phyloP scores from a whole-genome alignment of 202 grass and related monocot species.

The Setaria viridis region DNA sequence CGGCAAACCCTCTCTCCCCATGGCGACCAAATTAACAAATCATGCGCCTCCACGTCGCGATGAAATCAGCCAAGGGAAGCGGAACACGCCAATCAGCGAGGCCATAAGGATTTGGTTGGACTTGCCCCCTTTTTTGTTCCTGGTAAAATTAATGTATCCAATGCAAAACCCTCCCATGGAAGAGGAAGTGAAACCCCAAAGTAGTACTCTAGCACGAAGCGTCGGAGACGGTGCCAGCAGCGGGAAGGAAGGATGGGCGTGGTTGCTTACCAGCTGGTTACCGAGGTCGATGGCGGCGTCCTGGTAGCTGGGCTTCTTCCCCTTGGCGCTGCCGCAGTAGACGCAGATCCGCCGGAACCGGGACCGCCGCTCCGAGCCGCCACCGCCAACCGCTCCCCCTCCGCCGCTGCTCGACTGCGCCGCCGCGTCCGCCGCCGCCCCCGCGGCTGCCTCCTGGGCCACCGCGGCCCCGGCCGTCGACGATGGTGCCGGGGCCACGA shows the following conservation, averaged over 20 bases:
- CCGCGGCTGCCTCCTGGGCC: not conserved
- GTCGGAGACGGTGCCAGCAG: not conserved
- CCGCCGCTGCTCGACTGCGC: not conserved
- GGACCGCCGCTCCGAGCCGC: constrained; percentile 42
- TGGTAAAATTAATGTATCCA: not conserved
- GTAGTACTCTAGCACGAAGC: not conserved
- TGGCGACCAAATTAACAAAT: not conserved
- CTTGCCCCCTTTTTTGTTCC: not conserved
- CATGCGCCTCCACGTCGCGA: not conserved
- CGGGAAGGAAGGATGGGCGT: not conserved
- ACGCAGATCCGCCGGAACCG: constrained; percentile 95
- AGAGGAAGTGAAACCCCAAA: not conserved
- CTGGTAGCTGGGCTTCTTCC: constrained; percentile 84
- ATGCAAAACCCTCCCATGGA: not conserved
- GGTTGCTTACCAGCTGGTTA: constrained; percentile 72
- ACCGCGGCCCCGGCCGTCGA: not conserved
- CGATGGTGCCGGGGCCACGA: not conserved
- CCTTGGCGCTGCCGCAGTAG: constrained; percentile 93
- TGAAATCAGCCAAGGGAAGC: not conserved
- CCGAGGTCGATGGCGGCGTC: constrained; percentile 85
- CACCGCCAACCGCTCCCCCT: not conserved
- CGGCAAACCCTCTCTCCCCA: constrained; percentile 24
- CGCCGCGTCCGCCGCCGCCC: not conserved
- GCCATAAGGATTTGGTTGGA: not conserved
- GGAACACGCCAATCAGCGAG: not conserved